Evolutionary conservation across 2,329 filamentous ascomycete genomes (phyloP).

Genomic region (Beauveria pseudobassiana): DNA sequence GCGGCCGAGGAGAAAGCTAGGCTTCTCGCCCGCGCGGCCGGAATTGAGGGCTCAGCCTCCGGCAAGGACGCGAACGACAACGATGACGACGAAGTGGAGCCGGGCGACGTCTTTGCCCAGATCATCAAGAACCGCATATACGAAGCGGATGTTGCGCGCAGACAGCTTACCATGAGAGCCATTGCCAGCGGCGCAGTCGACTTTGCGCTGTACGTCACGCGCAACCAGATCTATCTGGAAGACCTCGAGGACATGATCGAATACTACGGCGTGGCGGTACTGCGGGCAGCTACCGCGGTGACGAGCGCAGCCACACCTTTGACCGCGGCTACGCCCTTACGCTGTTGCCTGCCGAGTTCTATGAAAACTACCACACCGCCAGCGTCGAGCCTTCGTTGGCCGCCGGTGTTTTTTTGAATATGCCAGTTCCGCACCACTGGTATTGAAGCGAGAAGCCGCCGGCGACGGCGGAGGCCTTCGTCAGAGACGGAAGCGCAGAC

Average conservation of each 20-base stretch:
- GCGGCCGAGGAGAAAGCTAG: background rate
- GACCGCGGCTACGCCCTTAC: background rate
- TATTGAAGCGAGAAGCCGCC: no score
- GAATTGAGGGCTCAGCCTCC: background rate
- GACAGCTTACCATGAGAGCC: no score
- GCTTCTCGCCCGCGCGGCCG: background rate
- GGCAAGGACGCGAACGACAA: background rate
- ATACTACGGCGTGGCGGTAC: background rate
- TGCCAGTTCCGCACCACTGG: no score
- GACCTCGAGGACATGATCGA: no score
- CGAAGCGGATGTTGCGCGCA: no score
- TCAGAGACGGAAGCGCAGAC: no score
- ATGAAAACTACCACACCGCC: background rate
- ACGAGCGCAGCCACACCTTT: background rate
- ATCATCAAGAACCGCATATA: background rate
- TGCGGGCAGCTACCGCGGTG: background rate
- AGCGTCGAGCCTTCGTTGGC: background rate
- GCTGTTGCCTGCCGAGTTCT: background rate
- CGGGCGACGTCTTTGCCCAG: background rate
- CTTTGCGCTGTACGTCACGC: constrained; percentile 6
- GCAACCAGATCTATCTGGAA: background rate
- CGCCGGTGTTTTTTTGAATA: no score
- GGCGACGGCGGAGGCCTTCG: no score
- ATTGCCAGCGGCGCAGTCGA: background rate
- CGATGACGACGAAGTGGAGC: background rate